A percentile compares a stretch with the other conserved stretches of the same genome.
Conservation (phyloP, 192 early-diverging fungal genomes). For the Helicostylum pulchrum region DNA sequence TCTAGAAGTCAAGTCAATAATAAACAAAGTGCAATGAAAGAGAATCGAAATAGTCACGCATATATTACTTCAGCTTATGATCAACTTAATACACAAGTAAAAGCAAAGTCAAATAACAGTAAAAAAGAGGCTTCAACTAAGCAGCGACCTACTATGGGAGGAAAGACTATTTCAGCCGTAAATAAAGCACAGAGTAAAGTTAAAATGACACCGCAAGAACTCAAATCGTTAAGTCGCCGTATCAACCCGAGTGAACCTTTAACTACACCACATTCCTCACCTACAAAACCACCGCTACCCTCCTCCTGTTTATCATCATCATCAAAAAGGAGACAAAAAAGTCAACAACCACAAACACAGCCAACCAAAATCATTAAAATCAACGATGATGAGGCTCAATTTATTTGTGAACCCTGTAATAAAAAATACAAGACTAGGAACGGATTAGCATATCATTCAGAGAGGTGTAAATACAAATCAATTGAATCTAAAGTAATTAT, state of each 20-base stretch:
- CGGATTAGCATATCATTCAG: slow-evolving; percentile 53
- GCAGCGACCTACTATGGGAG: slow-evolving; percentile 17
- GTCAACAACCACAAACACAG: background rate
- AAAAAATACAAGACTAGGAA: slow-evolving; percentile 61
- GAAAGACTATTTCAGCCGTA: slow-evolving; percentile 7
- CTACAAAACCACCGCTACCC: slow-evolving; percentile 19
- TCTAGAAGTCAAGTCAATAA: too few species aligned
- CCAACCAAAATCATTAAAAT: background rate
- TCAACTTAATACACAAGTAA: too few species aligned
- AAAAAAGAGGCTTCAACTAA: background rate
- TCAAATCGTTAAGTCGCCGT: slow-evolving; percentile 23
- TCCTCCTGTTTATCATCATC: background rate
- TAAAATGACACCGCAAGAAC: slow-evolving; percentile 23
- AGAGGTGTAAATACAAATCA: slow-evolving; percentile 19
- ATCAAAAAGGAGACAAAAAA: background rate
- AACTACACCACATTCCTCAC: slow-evolving; percentile 19
- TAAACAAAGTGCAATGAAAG: too few species aligned
- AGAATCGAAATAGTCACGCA: too few species aligned
- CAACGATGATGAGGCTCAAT: slow-evolving; percentile 8
- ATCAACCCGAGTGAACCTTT: slow-evolving; percentile 22
- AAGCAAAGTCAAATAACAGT: too few species aligned
- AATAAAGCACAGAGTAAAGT: background rate
- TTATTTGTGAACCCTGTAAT: slow-evolving; percentile 57
- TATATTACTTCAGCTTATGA: too few species aligned
- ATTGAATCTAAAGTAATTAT: too few species aligned